A percentile compares a stretch with the other conserved stretches of the same genome.
These are phyloP conservation scores for Coemansia biformis DNA, from an alignment of 192 early-diverging fungal genomes.

Conservation along the genomic window DNA sequence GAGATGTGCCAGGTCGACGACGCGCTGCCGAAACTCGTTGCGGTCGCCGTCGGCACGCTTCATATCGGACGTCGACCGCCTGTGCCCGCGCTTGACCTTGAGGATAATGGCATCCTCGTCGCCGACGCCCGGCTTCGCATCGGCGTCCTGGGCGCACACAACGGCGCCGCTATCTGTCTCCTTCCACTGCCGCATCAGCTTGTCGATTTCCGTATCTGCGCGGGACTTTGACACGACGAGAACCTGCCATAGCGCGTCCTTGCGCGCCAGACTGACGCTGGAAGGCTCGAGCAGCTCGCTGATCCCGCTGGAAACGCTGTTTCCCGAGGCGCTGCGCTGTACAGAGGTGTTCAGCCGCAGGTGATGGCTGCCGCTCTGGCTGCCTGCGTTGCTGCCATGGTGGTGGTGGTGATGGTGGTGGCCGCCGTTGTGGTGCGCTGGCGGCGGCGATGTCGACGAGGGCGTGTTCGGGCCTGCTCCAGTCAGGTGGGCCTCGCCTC, in stretches of 20 bases:
- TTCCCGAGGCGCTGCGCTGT: constrained; percentile 44
- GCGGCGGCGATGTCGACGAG: constrained; percentile 42
- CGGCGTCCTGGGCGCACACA: constrained; percentile 34
- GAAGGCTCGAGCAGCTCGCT: constrained; percentile 50
- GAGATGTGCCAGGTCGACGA: constrained; percentile 34
- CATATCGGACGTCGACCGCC: constrained; percentile 42
- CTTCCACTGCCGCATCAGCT: constrained; percentile 44
- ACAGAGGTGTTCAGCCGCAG: constrained; percentile 35
- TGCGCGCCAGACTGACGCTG: constrained; percentile 45
- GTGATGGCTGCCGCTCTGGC: constrained; percentile 24
- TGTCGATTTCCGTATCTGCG: constrained; percentile 47
- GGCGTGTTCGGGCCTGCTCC: constrained; percentile 25
- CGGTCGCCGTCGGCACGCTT: constrained; percentile 36
- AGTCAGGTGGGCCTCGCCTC: constrained; percentile 6
- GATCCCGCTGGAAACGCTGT: constrained; percentile 47
- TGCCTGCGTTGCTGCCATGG: constrained; percentile 13
- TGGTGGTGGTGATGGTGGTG: constrained; percentile 12
- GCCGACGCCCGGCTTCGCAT: constrained; percentile 28
- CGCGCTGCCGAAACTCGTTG: constrained; percentile 45
- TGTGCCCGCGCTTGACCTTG: constrained; percentile 50
- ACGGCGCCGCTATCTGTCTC: constrained; percentile 34
- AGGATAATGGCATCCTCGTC: constrained; percentile 49
- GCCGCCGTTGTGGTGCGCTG: constrained; percentile 19
- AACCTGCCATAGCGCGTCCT: constrained; percentile 49
- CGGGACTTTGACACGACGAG: constrained; percentile 48